These are phyloP conservation scores for Boechera divaricarpa DNA, from an alignment of 345 rosid genomes.

Conservation along the genomic window DNA sequence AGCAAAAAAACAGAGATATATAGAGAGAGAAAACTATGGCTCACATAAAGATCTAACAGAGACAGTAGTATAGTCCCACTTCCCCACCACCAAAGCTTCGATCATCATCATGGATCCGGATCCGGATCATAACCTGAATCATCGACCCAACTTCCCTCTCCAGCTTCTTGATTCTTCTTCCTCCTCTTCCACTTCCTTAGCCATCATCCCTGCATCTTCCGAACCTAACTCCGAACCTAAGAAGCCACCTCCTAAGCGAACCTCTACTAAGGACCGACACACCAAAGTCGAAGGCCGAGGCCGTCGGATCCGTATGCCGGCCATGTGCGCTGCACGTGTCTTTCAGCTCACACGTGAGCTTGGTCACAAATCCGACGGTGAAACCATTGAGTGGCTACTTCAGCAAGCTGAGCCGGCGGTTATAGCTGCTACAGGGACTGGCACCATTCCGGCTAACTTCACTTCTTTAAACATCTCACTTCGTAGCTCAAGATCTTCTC, in stretches of 20 bases:
- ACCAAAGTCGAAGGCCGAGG: constrained; percentile 98
- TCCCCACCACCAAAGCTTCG: constrained; percentile 58
- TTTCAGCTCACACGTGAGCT: constrained; percentile 92
- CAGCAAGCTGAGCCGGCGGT: constrained; percentile 95
- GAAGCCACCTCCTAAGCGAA: constrained; percentile 75
- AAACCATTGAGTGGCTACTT: constrained; percentile 87
- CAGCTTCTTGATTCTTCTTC: constrained; percentile 70
- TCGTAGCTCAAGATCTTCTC: constrained; percentile 75
- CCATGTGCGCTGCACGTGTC: constrained; percentile 90
- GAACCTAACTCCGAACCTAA: constrained; percentile 45
- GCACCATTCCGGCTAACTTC: constrained; percentile 91
- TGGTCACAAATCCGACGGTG: constrained; percentile 90
- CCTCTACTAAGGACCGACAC: constrained; percentile 86
- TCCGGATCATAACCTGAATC: constrained; percentile 50
- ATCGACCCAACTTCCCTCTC: constrained; percentile 78
- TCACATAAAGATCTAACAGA: constrained; percentile 47
- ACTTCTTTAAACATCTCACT: constrained; percentile 90
- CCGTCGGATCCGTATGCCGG: constrained; percentile 96
- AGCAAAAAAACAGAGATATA: constrained; percentile 24
- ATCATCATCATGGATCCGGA: constrained; percentile 72
- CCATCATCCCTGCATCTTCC: constrained; percentile 44
- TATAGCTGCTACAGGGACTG: constrained; percentile 92
- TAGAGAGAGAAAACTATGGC: constrained; percentile 39
- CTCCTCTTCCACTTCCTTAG: constrained; percentile 47
- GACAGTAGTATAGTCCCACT: constrained; percentile 53